Conservation (phyloP, 495 filamentous ascomycete genomes). For the Aspergillus nidulans region DNA sequence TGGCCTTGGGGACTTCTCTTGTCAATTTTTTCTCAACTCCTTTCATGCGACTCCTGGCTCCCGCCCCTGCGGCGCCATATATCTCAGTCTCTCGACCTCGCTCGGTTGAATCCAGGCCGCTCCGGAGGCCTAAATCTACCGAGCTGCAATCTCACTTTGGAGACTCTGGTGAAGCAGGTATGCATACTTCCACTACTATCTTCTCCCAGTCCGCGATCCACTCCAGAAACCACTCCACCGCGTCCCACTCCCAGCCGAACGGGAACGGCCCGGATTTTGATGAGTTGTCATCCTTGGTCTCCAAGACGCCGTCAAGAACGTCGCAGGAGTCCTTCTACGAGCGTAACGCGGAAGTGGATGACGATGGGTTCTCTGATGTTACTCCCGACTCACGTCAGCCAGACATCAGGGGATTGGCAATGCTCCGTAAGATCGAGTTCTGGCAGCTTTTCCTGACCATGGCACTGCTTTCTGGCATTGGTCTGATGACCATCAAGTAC, state of each 20-base stretch:
- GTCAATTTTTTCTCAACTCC: conserved; percentile 71
- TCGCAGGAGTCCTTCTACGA: conserved; percentile 19
- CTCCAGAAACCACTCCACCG: conserved; percentile 33
- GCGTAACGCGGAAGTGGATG: conserved; percentile 22
- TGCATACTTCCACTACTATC: conserved; percentile 44
- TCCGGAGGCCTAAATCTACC: conserved; percentile 60
- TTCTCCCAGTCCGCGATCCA: conserved; percentile 27
- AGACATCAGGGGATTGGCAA: conserved; percentile 84
- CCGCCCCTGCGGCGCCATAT: conserved; percentile 59
- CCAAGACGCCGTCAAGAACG: conserved; percentile 48
- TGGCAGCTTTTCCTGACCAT: conserved; percentile 85
- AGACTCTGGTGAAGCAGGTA: conserved; percentile 63
- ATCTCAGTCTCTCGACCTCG: conserved; percentile 54
- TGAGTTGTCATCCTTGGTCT: conserved; percentile 83
- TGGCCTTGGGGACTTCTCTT: conserved; percentile 73
- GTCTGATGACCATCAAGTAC: conserved; percentile 98
- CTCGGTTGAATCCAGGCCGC: conserved; percentile 48
- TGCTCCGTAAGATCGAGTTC: conserved; percentile 76
- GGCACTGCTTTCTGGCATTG: conserved; percentile 85
- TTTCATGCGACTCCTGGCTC: conserved; percentile 74
- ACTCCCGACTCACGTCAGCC: conserved; percentile 56
- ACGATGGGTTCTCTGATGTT: conserved; percentile 37
- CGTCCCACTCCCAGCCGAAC: conserved; percentile 31
- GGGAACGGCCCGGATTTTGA: conserved; percentile 43
- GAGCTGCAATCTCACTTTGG: conserved; percentile 41